Base-by-base conservation (phyloP, 2,329 filamentous ascomycete genomes). In the Ceratocystis smalleyi region DNA sequence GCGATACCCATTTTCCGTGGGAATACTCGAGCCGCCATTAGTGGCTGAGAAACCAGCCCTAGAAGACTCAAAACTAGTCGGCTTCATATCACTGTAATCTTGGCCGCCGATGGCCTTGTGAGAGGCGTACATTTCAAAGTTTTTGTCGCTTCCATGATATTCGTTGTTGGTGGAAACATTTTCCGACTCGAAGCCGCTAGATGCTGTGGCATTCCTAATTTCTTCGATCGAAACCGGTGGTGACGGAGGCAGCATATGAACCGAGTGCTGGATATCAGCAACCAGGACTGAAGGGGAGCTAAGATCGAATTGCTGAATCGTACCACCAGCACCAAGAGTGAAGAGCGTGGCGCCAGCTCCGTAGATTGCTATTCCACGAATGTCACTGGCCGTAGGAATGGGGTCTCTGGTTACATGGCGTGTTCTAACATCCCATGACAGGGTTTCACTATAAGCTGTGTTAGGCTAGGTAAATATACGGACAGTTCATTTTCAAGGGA, bases 381-480 rank as follows among this genome's bases (percentile, higher is more conserved):
- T 83, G 68, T 87, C 84, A 45, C 94, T 86, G 5, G 91, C 80
- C 1, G 91, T 96, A 5, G 91, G 91, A 65, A 97, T 88, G 66
- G 83, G 81, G 71, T 96, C 91, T 74, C 85, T 95, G 2, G 90
- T 91, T 69, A 99, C 91, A 71, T 95, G 87, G 73, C 97, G 97
- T n/a, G 94, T 99, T 68, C 91, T 83, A 55, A 99, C 94, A 78
- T 99, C 94, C 92, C 94, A 99, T 65, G 91, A 87, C 70, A 89
- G 85, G 45, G 91, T 96, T 79, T 96, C 88, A 24, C 65, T 67
- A 0, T 0, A n/a, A 7, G 35, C 7, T 40, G 0, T 15, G 59
- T 47, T 43, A 72, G 70, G 68, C 43, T 59, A 57, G 3, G 27
- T n/a, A 55, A 7, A 43, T 8, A 40, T 19, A 51, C 45, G 43